Conservation (phyloP, 2,329 filamentous ascomycete species). For the Onygenales sp. region DNA sequence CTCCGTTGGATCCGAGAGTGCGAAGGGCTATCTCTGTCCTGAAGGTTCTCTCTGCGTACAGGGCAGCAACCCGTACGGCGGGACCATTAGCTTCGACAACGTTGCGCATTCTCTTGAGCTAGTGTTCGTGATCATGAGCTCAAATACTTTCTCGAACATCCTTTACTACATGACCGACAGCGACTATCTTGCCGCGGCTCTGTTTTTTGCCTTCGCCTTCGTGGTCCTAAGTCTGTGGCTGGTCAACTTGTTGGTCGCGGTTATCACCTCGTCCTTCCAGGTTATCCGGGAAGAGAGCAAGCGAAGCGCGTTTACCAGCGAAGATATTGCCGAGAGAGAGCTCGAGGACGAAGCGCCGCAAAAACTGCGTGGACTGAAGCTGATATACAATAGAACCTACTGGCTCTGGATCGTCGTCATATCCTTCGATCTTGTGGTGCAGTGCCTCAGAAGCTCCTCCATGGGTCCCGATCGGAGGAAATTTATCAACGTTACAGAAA, state of each 20-base stretch:
- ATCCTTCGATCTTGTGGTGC: constrained; percentile 65
- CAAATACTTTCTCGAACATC: constrained; percentile 90
- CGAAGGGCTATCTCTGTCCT: constrained; percentile 85
- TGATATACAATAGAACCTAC: constrained; percentile 62
- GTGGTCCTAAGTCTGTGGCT: constrained; percentile 95
- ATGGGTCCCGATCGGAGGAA: constrained; percentile 55
- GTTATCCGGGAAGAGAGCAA: constrained; percentile 95
- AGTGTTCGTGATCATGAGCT: constrained; percentile 97
- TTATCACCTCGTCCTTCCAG: constrained; percentile 97
- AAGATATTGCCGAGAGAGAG: constrained; percentile 47
- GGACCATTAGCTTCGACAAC: constrained; percentile 90
- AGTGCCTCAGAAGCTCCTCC: constrained; percentile 63
- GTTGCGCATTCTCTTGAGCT: constrained; percentile 85
- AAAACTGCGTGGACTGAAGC: constrained; percentile 49
- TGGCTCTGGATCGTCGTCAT: constrained; percentile 77
- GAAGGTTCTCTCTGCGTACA: constrained; percentile 74
- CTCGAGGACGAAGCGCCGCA: constrained; percentile 25
- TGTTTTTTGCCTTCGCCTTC: constrained; percentile 65
- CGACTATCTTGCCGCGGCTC: constrained; percentile 75
- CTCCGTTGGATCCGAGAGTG: constrained; percentile 37
- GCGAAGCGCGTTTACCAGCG: constrained; percentile 80
- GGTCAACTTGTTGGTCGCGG: constrained; percentile 85
- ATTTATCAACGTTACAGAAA: constrained; percentile 65
- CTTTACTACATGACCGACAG: constrained; percentile 91
- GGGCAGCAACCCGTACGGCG: constrained; percentile 66